A percentile compares a stretch with the other conserved stretches of the same genome.
These are phyloP conservation scores for Lasiodiplodia gonubiensis DNA, from an alignment of 2,329 filamentous ascomycete genomes.

Conservation along the genomic window DNA sequence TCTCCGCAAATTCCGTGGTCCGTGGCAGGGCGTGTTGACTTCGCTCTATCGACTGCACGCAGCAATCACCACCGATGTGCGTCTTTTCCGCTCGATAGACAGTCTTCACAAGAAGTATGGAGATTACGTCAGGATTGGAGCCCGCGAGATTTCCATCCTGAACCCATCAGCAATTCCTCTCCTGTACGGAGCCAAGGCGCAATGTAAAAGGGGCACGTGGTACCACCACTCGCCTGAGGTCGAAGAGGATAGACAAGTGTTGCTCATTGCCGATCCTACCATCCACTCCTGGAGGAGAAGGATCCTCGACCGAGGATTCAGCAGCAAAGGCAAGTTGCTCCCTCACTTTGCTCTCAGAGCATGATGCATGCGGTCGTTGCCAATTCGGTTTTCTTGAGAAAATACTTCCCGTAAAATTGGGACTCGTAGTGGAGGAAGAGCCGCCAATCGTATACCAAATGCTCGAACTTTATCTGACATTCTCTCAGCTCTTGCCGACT, in stretches of 20 bases:
- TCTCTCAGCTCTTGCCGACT: constrained; percentile 29
- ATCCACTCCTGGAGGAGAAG: constrained; percentile 39
- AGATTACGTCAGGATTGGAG: constrained; percentile 32
- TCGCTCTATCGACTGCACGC: constrained; percentile 13
- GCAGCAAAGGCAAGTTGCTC: constrained; percentile 31
- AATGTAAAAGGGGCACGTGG: constrained; percentile 39
- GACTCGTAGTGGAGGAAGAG: background rate
- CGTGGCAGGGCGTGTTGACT: constrained; percentile 21
- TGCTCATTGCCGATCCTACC: constrained; percentile 34
- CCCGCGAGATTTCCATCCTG: constrained; percentile 37
- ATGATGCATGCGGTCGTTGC: background rate
- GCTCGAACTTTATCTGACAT: background rate
- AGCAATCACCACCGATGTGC: constrained; percentile 1
- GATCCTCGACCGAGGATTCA: constrained; percentile 43
- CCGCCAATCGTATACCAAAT: too few species aligned
- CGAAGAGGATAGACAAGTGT: constrained; percentile 32
- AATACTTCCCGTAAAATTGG: background rate
- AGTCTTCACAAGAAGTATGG: constrained; percentile 22
- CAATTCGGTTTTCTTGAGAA: background rate
- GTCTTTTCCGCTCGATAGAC: constrained; percentile 23
- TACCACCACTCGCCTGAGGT: constrained; percentile 35
- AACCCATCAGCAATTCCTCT: constrained; percentile 35
- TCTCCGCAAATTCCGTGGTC: constrained; percentile 36
- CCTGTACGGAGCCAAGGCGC: constrained; percentile 44
- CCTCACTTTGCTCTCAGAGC: background rate